A percentile compares a stretch with the other conserved stretches of the same genome.
Conservation (phyloP, 345 rosid species). For the Cardamine occulta region DNA sequence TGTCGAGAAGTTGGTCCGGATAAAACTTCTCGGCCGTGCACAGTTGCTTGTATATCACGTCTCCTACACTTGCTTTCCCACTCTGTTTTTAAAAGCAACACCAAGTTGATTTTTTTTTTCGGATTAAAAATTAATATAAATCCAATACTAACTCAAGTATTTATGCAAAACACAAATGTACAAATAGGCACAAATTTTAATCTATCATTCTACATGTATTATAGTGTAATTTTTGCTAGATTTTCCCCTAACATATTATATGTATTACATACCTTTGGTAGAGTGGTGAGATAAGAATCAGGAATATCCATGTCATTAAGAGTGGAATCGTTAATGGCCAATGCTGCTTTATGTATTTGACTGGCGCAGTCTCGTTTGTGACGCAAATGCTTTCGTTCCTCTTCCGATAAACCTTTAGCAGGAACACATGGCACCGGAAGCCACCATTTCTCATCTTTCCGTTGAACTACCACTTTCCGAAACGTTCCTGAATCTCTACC, state of each 20-base stretch:
- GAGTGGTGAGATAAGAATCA: constrained; percentile 70
- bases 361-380: constrained; percentile 74
- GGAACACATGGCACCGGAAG: constrained; percentile 91
- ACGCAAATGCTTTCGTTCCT: constrained; percentile 63
- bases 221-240: no score
- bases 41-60: constrained; percentile 71
- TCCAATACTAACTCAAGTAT: no score
- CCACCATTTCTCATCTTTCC: constrained; percentile 98
- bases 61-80: constrained; percentile 86
- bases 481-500: constrained; percentile 77
- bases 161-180: no score
- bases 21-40: constrained; percentile 64
- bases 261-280: constrained; percentile 69
- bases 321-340: constrained; percentile 82
- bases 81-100: constrained; percentile 41
- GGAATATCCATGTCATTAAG: constrained; percentile 93
- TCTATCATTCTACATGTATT: no score
- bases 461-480: constrained; percentile 64
- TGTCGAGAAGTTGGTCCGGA: constrained; percentile 69
- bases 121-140: no score
- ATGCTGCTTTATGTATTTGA: constrained; percentile 95
- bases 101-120: no score
- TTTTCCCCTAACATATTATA: neutral
- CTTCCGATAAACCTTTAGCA: constrained; percentile 76
- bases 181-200: no score